Evolutionary conservation across 495 filamentous ascomycete genomes (phyloP).

Genomic region (Aspergillus bertholletiae): DNA sequence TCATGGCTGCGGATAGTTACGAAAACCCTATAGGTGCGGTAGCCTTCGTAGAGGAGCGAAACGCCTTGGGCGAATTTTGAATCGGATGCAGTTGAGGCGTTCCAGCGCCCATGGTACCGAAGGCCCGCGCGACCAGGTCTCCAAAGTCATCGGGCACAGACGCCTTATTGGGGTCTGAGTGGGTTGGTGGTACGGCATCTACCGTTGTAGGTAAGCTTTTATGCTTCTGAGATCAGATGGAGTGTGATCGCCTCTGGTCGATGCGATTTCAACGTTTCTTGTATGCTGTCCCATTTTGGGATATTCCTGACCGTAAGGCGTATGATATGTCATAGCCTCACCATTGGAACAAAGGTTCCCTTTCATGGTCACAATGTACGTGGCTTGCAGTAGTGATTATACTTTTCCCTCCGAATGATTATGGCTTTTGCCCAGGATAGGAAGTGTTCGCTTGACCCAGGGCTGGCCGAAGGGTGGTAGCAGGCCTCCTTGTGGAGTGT

Average conservation of each 20-base stretch:
- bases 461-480: neutral
- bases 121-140: neutral
- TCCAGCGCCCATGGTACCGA: neutral
- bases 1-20: neutral
- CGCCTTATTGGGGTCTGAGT: neutral
- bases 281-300: neutral
- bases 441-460: neutral
- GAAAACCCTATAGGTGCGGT: neutral
- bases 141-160: neutral
- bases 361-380: neutral
- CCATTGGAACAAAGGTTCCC: neutral
- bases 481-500: neutral
- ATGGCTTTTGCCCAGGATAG: neutral
- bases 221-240: conserved; percentile 1
- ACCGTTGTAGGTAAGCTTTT: neutral
- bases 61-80: neutral
- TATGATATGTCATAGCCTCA: neutral
- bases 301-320: neutral
- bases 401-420: neutral
- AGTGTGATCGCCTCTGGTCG: neutral
- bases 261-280: neutral
- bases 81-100: neutral
- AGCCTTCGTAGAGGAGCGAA: neutral
- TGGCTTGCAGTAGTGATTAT: neutral
- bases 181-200: neutral